These are phyloP conservation scores for Excoecaria cochinchinensis DNA, from an alignment of 345 rosid genomes.

Conservation along the genomic window DNA sequence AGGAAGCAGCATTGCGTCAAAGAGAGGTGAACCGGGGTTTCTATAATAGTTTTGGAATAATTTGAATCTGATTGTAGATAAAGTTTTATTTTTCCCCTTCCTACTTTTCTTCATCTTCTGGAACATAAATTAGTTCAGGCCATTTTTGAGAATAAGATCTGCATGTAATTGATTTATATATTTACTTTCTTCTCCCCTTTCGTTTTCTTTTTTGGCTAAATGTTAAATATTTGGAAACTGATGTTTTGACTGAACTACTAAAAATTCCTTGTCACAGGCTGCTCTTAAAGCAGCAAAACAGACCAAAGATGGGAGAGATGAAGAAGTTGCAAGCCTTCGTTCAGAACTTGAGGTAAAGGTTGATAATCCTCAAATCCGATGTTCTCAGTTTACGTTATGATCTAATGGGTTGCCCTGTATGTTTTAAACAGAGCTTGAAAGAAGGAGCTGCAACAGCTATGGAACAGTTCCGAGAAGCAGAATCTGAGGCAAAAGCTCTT, in stretches of 20 bases:
- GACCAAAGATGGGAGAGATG: slow-evolving; percentile 70
- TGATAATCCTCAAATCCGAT: slow-evolving; percentile 16
- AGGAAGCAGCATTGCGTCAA: slow-evolving; percentile 87
- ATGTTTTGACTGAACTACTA: slow-evolving; percentile 12
- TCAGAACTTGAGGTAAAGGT: slow-evolving; percentile 75
- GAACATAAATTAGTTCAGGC: not conserved
- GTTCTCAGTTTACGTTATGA: slow-evolving; percentile 23
- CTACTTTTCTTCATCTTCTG: slow-evolving; percentile 10
- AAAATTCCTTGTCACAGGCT: slow-evolving; percentile 53
- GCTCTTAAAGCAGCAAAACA: slow-evolving; percentile 86
- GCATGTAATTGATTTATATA: not conserved
- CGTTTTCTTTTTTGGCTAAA: not conserved
- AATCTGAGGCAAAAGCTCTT: slow-evolving; percentile 81
- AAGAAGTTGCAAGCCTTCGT: slow-evolving; percentile 65
- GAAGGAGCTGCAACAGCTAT: slow-evolving; percentile 59
- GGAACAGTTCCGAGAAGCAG: slow-evolving; percentile 79
- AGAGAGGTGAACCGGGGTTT: slow-evolving; percentile 63
- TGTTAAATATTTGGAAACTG: not conserved
- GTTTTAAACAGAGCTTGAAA: slow-evolving; percentile 57
- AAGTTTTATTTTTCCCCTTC: not conserved
- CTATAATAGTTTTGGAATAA: not conserved
- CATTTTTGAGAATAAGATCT: slow-evolving; percentile 8
- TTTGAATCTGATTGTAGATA: slow-evolving; percentile 4
- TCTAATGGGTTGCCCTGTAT: slow-evolving; percentile 16
- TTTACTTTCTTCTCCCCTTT: not conserved